Percentiles rank a stretch among this genome's conserved stretches.
phyloP scores from a whole-genome alignment of 2,329 filamentous ascomycete genomes.

The Decorospora gaudefroyi region DNA sequence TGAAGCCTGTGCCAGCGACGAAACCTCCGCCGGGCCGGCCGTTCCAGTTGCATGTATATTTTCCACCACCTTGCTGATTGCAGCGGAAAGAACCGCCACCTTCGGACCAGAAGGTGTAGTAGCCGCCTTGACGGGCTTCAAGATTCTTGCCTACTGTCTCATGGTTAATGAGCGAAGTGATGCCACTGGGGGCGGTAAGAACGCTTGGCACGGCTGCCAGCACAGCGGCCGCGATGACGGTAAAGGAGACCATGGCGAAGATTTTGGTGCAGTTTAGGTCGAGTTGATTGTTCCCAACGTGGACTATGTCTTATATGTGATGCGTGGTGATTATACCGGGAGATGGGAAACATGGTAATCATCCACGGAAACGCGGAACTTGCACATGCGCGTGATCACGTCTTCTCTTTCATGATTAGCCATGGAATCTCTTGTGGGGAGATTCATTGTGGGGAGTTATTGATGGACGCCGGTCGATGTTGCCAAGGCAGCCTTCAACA shows the following conservation, averaged over 20 bases:
- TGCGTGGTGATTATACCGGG: too few relatives aligned
- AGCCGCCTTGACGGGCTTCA: constrained; percentile 35
- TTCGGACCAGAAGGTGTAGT: constrained; percentile 65
- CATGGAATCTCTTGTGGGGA: neutral
- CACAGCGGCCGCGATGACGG: constrained; percentile 1
- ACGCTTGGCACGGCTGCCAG: neutral
- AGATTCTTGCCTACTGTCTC: constrained; percentile 17
- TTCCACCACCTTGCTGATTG: constrained; percentile 27
- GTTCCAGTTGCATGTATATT: constrained; percentile 30
- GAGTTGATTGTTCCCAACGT: too few relatives aligned
- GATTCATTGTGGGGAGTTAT: neutral
- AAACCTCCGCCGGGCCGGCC: constrained; percentile 17
- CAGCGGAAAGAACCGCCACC: constrained; percentile 40
- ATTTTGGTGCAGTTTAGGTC: too few relatives aligned
- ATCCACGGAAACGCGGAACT: neutral
- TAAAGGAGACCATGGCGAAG: constrained; percentile 9
- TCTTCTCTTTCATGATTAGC: constrained; percentile 1
- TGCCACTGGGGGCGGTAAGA: constrained; percentile 5
- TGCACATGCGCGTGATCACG: constrained; percentile 1
- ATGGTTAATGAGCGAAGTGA: constrained; percentile 6
- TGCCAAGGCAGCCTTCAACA: constrained; percentile 1
- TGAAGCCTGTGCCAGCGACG: constrained; percentile 38
- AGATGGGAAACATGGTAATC: neutral
- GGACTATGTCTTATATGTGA: too few relatives aligned
- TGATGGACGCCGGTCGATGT: neutral